phyloP scores from a whole-genome alignment of 2,329 filamentous ascomycete species.

The Furcasterigmium furcatum region DNA sequence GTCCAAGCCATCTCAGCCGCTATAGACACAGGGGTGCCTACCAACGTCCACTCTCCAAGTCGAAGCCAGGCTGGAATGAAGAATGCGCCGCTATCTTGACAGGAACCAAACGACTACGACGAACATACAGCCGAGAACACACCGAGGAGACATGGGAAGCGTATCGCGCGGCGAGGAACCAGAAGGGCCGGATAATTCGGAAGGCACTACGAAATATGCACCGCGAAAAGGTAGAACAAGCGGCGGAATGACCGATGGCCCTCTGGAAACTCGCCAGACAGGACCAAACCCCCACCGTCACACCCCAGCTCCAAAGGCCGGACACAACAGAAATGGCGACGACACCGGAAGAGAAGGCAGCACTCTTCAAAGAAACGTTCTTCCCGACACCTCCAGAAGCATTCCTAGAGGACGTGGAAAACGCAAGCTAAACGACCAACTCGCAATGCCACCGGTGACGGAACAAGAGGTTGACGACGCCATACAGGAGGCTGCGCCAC shows the following conservation, averaged over 20 bases:
- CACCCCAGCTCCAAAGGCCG: not conserved
- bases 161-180: not conserved
- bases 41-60: not conserved
- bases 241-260: not conserved
- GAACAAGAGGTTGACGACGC: slow-evolving; percentile 2
- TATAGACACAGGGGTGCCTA: not conserved
- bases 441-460: not conserved
- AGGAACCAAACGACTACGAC: not conserved
- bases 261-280: not conserved
- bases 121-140: not conserved
- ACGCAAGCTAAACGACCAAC: slow-evolving; percentile 3
- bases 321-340: not conserved
- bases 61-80: not conserved
- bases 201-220: not conserved
- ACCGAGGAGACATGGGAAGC: not conserved
- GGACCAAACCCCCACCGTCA: not conserved
- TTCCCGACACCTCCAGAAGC: not conserved
- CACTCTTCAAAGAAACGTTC: not conserved
- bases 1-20: not conserved
- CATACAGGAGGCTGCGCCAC: slow-evolving; percentile 11
- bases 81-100: not conserved
- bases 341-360: not conserved
- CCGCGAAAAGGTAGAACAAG: not conserved
- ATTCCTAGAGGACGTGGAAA: slow-evolving; percentile 1
- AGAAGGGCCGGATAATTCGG: not conserved